Percentiles rank a stretch among this genome's conserved stretches.
Conservation (phyloP, 2,329 filamentous ascomycete genomes). For the Ophiostoma ulmi region DNA sequence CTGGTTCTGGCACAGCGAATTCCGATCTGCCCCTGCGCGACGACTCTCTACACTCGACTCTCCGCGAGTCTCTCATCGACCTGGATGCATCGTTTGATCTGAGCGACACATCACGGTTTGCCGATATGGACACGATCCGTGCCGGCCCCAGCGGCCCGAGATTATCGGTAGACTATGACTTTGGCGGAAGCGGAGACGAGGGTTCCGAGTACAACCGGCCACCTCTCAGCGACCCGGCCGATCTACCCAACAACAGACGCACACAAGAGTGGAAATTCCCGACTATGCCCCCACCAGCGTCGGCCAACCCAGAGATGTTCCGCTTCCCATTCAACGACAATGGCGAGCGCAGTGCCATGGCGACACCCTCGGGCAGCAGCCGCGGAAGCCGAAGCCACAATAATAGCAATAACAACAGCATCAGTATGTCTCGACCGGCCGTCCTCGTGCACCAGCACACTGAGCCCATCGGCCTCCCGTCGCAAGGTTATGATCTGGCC, state of each 20-base stretch:
- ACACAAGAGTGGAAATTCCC: constrained; percentile 53
- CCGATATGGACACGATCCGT: constrained; percentile 57
- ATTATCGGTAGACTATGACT: constrained; percentile 46
- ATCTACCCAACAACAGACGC: constrained; percentile 40
- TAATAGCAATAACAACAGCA: constrained; percentile 22
- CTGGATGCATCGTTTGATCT: constrained; percentile 52
- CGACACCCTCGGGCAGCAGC: constrained; percentile 19
- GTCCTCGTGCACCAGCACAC: constrained; percentile 42
- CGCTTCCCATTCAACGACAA: constrained; percentile 41
- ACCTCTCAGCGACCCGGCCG: constrained; percentile 54
- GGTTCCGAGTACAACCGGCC: constrained; percentile 41
- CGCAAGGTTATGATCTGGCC: constrained; percentile 37
- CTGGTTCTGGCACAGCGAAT: constrained; percentile 2
- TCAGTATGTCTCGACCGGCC: constrained; percentile 28
- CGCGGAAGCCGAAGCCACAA: constrained; percentile 18
- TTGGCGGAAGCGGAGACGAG: constrained; percentile 45
- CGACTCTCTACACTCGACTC: constrained; percentile 47
- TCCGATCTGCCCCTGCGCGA: constrained; percentile 56
- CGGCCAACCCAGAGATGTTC: constrained; percentile 45
- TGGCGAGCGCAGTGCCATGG: constrained; percentile 7
- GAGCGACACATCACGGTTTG: constrained; percentile 54
- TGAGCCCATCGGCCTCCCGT: constrained; percentile 40
- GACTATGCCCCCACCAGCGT: constrained; percentile 43
- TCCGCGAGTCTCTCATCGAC: constrained; percentile 62
- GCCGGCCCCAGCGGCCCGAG: constrained; percentile 39